phyloP scores from a whole-genome alignment of 139 green algal genomes.

The Volvox africanus region DNA sequence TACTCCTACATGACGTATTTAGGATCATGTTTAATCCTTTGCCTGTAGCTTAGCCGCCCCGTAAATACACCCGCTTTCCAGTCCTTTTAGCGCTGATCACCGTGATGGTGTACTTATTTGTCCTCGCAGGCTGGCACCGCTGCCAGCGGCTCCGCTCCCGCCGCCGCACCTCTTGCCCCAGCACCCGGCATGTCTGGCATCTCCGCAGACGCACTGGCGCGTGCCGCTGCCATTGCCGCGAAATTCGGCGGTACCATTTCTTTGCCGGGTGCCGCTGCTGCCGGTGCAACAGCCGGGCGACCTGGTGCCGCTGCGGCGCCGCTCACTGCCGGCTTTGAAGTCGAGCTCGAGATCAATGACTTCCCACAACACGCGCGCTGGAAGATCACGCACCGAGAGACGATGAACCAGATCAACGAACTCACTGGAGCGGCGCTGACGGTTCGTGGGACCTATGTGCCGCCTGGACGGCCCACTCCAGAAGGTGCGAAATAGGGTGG shows the following conservation, averaged over 20 bases:
- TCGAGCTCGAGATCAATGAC: slow-evolving; percentile 99
- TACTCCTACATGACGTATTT: too few relatives aligned
- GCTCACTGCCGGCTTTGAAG: slow-evolving; percentile 79
- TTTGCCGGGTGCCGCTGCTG: neutral
- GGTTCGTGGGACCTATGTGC: slow-evolving; percentile 87
- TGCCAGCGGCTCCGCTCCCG: neutral
- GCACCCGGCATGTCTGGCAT: neutral
- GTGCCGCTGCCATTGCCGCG: slow-evolving; percentile 45
- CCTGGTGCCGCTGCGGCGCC: neutral
- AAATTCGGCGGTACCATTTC: slow-evolving; percentile 41
- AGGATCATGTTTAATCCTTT: too few relatives aligned
- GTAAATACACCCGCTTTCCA: too few relatives aligned
- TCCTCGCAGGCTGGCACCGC: neutral
- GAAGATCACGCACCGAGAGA: slow-evolving; percentile 97
- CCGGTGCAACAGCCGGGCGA: neutral
- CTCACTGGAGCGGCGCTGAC: slow-evolving; percentile 90
- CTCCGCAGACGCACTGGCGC: slow-evolving; percentile 3
- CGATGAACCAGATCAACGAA: slow-evolving; percentile 87
- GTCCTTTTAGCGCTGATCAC: too few relatives aligned
- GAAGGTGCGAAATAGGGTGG: slow-evolving; percentile 36
- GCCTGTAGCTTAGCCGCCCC: too few relatives aligned
- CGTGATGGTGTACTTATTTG: too few relatives aligned
- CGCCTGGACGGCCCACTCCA: slow-evolving; percentile 57
- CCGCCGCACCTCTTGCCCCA: neutral
- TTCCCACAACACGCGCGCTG: slow-evolving; percentile 97